Evolutionary conservation across 2,329 filamentous ascomycete species (phyloP).

Genomic region (Thielaviopsis ethacetica): DNA sequence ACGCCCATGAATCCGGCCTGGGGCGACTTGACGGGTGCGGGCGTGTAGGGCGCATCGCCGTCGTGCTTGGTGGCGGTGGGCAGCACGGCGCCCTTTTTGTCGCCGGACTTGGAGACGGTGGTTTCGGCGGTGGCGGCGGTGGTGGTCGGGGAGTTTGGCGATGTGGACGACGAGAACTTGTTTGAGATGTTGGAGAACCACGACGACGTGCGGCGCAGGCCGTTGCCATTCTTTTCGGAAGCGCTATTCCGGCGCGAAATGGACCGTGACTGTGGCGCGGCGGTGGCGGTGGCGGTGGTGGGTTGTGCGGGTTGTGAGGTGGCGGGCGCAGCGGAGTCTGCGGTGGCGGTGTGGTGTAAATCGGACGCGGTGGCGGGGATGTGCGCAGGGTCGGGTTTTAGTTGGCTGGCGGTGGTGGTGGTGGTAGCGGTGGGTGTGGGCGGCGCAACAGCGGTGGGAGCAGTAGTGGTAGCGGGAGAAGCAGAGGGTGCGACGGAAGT

Average conservation of each 20-base stretch:
- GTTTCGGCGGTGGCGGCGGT: conserved; percentile 15
- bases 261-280: conserved; percentile 14
- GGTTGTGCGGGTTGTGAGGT: conserved; percentile 15
- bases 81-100: conserved; percentile 40
- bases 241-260: conserved; percentile 8
- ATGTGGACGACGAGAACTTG: conserved; percentile 59
- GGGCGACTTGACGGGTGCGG: conserved; percentile 53
- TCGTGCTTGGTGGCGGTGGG: conserved; percentile 37
- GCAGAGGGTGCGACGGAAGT: neutral
- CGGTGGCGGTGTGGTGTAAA: neutral
- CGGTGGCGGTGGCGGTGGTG: neutral
- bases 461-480: neutral
- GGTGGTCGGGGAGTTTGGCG: conserved; percentile 13
- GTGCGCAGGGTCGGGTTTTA: neutral
- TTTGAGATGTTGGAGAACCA: conserved; percentile 92
- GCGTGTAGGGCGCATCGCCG: conserved; percentile 53
- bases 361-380: neutral
- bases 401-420: neutral
- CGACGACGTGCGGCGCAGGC: conserved; percentile 47
- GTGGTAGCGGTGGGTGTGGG: neutral
- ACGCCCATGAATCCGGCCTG: conserved; percentile 65
- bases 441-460: no score
- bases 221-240: conserved; percentile 1
- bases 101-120: conserved; percentile 16
- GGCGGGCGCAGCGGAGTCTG: conserved; percentile 6